phyloP scores from a whole-genome alignment of 441 rosid genomes.

The Mallotus repandus region DNA sequence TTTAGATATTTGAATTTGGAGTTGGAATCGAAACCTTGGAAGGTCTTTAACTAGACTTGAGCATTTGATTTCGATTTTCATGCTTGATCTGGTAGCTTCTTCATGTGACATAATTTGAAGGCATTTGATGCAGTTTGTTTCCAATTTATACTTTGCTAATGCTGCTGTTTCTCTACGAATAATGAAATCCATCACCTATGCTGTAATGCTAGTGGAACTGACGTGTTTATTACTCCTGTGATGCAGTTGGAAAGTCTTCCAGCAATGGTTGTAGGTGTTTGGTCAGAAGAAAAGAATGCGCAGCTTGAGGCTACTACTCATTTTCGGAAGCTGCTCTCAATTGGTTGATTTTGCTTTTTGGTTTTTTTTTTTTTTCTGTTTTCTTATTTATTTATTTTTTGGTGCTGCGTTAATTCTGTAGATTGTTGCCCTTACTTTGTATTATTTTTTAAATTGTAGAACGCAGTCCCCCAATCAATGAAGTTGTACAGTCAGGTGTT shows the following conservation, averaged over 20 bases:
- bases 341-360: conserved; percentile 38
- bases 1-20: neutral
- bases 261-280: conserved; percentile 63
- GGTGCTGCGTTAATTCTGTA: neutral
- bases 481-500: conserved; percentile 75
- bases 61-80: neutral
- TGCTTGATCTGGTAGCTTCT: neutral
- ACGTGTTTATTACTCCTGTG: too few relatives aligned
- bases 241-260: conserved; percentile 68
- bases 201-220: too few relatives aligned
- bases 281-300: conserved; percentile 50
- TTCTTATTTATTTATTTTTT: neutral
- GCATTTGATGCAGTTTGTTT: too few relatives aligned
- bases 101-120: too few relatives aligned
- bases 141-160: too few relatives aligned
- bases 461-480: conserved; percentile 79
- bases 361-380: neutral
- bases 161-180: neutral
- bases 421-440: neutral
- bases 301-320: conserved; percentile 75
- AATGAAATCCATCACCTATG: neutral
- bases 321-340: conserved; percentile 72
- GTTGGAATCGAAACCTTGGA: neutral
- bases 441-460: conserved; percentile 30
- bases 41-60: neutral